Evolutionary conservation across 805 yeast species (phyloP).

Genomic region (Lachancea lanzarotensis): DNA sequence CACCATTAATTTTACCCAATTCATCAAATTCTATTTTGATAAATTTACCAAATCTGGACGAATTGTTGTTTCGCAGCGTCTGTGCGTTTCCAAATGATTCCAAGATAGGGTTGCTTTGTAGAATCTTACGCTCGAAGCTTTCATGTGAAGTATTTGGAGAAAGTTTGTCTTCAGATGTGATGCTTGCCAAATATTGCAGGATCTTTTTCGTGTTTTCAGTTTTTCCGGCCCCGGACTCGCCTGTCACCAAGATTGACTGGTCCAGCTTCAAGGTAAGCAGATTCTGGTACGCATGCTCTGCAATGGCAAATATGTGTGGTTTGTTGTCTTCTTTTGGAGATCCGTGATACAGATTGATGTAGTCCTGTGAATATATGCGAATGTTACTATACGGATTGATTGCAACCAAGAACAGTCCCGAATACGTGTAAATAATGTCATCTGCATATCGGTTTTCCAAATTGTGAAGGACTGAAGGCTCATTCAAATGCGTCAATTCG

Average conservation of each 20-base stretch:
- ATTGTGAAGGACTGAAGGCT: conserved; percentile 90
- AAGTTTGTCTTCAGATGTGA: conserved; percentile 39
- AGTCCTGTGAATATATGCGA: conserved; percentile 59
- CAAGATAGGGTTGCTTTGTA: conserved; percentile 90
- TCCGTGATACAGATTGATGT: conserved; percentile 50
- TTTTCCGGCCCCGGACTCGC: conserved; percentile 98
- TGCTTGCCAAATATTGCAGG: conserved; percentile 81
- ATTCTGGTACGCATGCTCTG: conserved; percentile 79
- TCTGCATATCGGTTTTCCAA: conserved; percentile 67
- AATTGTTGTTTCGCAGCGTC: conserved; percentile 86
- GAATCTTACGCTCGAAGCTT: conserved; percentile 72
- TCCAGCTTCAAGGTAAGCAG: conserved; percentile 61
- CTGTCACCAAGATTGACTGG: conserved; percentile 94
- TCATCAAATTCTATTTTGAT: conserved; percentile 72
- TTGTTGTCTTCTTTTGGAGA: conserved; percentile 40
- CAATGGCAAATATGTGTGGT: conserved; percentile 89
- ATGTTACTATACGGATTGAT: conserved; percentile 82
- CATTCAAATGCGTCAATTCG: conserved; percentile 86
- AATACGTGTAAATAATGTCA: conserved; percentile 83
- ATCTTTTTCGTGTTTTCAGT: conserved; percentile 96
- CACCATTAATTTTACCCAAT: conserved; percentile 68
- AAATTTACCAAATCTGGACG: conserved; percentile 95
- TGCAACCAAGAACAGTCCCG: conserved; percentile 92
- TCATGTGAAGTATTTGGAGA: conserved; percentile 19
- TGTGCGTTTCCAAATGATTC: conserved; percentile 98